Percentiles rank a stretch among this genome's conserved stretches.
Evolutionary conservation across 1,284 basidiomycete genomes (phyloP).

Genomic region (Austroboletus novae-zelandiae): DNA sequence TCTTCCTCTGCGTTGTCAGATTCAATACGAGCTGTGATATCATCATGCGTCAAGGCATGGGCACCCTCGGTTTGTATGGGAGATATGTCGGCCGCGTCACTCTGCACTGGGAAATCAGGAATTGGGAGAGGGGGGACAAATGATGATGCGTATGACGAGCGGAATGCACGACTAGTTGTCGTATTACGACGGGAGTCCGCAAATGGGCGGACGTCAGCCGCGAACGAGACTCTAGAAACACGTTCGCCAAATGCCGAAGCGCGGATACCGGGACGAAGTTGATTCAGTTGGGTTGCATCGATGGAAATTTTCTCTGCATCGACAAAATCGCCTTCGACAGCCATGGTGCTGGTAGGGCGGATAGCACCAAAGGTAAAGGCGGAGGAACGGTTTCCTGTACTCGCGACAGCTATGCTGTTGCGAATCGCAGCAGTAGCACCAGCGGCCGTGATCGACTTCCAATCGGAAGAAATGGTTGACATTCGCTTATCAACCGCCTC

Average conservation of each 20-base stretch:
- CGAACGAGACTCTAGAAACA: slow-evolving; percentile 69
- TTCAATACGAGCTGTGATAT: slow-evolving; percentile 50
- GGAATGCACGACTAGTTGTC: slow-evolving; percentile 47
- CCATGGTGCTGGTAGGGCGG: slow-evolving; percentile 49
- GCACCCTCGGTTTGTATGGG: slow-evolving; percentile 73
- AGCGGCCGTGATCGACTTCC: slow-evolving; percentile 70
- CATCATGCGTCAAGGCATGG: slow-evolving; percentile 60
- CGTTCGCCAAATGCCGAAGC: slow-evolving; percentile 43
- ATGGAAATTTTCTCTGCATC: slow-evolving; percentile 36
- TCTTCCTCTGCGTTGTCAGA: slow-evolving; percentile 11
- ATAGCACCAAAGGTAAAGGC: slow-evolving; percentile 55
- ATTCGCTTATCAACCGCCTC: slow-evolving; percentile 77
- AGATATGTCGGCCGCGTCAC: slow-evolving; percentile 45
- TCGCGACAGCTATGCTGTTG: slow-evolving; percentile 58
- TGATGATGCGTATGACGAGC: slow-evolving; percentile 44
- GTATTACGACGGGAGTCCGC: slow-evolving; percentile 53
- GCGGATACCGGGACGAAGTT: slow-evolving; percentile 50
- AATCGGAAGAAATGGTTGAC: slow-evolving; percentile 74
- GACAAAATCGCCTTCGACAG: slow-evolving; percentile 41
- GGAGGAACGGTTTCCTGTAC: slow-evolving; percentile 42
- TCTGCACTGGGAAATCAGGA: slow-evolving; percentile 18
- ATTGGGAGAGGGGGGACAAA: slow-evolving; percentile 55
- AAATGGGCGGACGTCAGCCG: slow-evolving; percentile 63
- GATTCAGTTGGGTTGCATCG: slow-evolving; percentile 47
- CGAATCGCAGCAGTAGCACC: slow-evolving; percentile 74